A percentile compares a stretch with the other conserved stretches of the same genome.
phyloP scores from a whole-genome alignment of 306 rosid species.

The Elaeagnus macrophylla region DNA sequence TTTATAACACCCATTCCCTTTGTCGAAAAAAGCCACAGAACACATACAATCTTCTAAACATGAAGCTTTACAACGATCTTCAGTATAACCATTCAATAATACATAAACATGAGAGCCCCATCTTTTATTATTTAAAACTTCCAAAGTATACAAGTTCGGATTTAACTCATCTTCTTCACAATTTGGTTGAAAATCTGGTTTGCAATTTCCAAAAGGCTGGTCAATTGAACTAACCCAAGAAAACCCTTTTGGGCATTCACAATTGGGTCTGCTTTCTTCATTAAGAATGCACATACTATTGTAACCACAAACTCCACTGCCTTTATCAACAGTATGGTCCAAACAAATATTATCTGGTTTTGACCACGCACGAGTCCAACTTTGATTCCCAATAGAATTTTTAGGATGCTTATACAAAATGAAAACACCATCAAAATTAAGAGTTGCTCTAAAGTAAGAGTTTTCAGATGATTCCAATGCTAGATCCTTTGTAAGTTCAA shows the following conservation, averaged over 20 bases:
- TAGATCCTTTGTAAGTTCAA: background rate
- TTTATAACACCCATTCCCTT: background rate
- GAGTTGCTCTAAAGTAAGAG: slow-evolving; percentile 29
- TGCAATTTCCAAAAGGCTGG: slow-evolving; percentile 26
- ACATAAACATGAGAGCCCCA: slow-evolving; percentile 27
- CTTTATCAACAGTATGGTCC: rapidly evolving
- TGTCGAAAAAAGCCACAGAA: no score
- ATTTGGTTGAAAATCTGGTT: slow-evolving; percentile 30
- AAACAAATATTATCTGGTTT: slow-evolving; percentile 23
- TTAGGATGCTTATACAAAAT: slow-evolving; percentile 19
- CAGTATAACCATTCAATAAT: slow-evolving; percentile 20
- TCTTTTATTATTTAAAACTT: slow-evolving; percentile 11
- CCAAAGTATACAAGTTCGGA: slow-evolving; percentile 8
- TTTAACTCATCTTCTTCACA: slow-evolving; percentile 21
- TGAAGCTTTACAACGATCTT: slow-evolving; percentile 7
- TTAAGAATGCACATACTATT: slow-evolving; percentile 7
- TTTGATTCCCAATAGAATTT: slow-evolving; percentile 3
- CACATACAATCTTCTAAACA: no score
- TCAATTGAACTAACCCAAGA: slow-evolving; percentile 27
- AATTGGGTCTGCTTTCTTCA: slow-evolving; percentile 24
- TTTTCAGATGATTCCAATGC: background rate
- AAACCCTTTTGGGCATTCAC: slow-evolving; percentile 34
- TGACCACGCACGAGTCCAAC: slow-evolving; percentile 21
- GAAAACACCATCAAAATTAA: slow-evolving; percentile 41
- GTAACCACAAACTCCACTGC: slow-evolving; percentile 31